Evolutionary conservation across 2,329 filamentous ascomycete genomes (phyloP).

Genomic region (Xylariaceae sp.): DNA sequence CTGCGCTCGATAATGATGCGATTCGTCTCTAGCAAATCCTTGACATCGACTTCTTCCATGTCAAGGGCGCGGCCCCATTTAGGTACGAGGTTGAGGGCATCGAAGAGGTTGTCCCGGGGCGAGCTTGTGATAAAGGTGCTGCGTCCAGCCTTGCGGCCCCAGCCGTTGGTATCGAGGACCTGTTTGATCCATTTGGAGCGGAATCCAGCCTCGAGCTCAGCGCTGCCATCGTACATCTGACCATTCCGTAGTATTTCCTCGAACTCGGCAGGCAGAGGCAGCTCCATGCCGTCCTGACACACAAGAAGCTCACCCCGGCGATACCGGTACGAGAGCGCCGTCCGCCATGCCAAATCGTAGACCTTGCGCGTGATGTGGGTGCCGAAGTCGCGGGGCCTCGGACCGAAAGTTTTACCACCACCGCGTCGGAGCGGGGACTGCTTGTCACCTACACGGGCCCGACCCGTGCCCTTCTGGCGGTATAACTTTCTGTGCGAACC

Average conservation of each 20-base stretch:
- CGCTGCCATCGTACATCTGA: slow-evolving; percentile 33
- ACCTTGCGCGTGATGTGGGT: slow-evolving; percentile 80
- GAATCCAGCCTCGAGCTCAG: slow-evolving; percentile 50
- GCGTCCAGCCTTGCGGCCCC: slow-evolving; percentile 61
- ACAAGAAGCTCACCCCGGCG: slow-evolving; percentile 80
- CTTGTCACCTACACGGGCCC: slow-evolving; percentile 70
- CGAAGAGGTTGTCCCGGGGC: slow-evolving; percentile 57
- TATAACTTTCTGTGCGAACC: slow-evolving; percentile 78
- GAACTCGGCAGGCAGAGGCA: slow-evolving; percentile 51
- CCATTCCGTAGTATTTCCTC: slow-evolving; percentile 34
- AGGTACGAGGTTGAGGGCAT: slow-evolving; percentile 57
- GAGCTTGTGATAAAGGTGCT: slow-evolving; percentile 69
- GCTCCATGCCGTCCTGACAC: slow-evolving; percentile 70
- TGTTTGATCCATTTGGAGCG: slow-evolving; percentile 57
- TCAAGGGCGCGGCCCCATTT: slow-evolving; percentile 64
- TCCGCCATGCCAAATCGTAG: slow-evolving; percentile 94
- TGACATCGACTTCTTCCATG: slow-evolving; percentile 83
- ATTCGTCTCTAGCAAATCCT: slow-evolving; percentile 81
- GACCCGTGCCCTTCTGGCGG: slow-evolving; percentile 80
- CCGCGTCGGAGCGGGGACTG: slow-evolving; percentile 78
- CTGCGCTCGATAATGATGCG: slow-evolving; percentile 80
- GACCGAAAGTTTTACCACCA: slow-evolving; percentile 86
- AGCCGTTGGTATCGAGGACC: slow-evolving; percentile 64
- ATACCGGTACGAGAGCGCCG: slow-evolving; percentile 87
- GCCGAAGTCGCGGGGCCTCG: slow-evolving; percentile 83